Evolutionary conservation across 2,329 filamentous ascomycete genomes (phyloP).

Genomic region (Stachybotrys elegans): DNA sequence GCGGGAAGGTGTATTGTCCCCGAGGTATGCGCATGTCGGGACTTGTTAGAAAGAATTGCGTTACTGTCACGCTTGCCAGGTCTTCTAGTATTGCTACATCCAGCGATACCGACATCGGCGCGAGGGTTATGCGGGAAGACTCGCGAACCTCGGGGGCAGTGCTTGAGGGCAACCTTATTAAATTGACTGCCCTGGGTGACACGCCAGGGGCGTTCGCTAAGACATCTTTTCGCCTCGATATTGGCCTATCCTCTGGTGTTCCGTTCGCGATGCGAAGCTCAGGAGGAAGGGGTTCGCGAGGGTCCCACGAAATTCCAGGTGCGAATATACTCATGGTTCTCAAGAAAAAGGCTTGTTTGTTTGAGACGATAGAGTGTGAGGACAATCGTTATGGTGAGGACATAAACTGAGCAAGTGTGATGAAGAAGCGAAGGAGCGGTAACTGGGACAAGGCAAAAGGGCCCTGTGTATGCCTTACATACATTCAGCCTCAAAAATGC

Average conservation of each 20-base stretch:
- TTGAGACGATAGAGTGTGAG: no score
- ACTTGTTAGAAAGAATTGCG: slow-evolving; percentile 5
- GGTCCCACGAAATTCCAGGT: slow-evolving; percentile 6
- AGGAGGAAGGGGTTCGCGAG: slow-evolving; percentile 7
- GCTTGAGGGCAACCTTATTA: background rate
- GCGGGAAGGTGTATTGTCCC: slow-evolving; percentile 6
- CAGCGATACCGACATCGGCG: slow-evolving; percentile 4
- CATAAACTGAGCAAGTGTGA: no score
- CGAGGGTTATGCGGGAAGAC: background rate
- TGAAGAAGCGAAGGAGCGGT: no score
- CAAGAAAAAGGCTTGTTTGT: no score
- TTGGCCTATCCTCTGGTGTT: background rate
- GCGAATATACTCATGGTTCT: background rate
- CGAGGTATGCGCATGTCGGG: slow-evolving; percentile 1
- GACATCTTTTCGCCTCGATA: no score
- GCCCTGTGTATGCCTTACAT: no score
- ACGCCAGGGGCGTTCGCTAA: background rate
- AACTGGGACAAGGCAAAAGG: no score
- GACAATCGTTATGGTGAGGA: no score
- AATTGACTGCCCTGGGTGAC: background rate
- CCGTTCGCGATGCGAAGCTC: background rate
- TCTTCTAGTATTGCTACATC: slow-evolving; percentile 7
- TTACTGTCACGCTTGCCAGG: slow-evolving; percentile 5
- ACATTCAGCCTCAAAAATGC: no score
- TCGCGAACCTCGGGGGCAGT: background rate